These are phyloP conservation scores for Cercophora samala DNA, from an alignment of 495 filamentous ascomycete genomes.

Conservation along the genomic window DNA sequence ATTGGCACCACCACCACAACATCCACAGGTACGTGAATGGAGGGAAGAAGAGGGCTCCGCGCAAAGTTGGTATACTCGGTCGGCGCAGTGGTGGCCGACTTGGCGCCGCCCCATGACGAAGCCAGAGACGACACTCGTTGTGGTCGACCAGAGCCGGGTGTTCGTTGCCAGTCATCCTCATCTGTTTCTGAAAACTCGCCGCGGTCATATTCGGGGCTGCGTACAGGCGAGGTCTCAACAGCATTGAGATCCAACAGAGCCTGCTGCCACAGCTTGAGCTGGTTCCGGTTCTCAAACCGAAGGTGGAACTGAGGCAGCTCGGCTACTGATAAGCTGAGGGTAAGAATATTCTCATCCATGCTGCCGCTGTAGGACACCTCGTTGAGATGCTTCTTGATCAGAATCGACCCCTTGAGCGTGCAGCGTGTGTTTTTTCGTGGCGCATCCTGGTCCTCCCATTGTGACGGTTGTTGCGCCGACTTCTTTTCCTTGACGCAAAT, in stretches of 20 bases:
- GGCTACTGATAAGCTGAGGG: constrained; percentile 84
- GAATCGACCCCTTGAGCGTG: constrained; percentile 93
- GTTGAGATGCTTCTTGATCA: constrained; percentile 97
- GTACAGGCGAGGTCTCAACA: constrained; percentile 55
- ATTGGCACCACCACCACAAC: constrained; percentile 96
- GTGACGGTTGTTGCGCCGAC: constrained; percentile 44
- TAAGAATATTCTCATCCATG: constrained; percentile 77
- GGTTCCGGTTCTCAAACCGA: constrained; percentile 77
- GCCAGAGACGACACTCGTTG: constrained; percentile 84
- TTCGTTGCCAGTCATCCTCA: constrained; percentile 82
- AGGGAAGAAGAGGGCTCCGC: constrained; percentile 52
- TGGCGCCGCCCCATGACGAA: constrained; percentile 78
- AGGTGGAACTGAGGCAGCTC: constrained; percentile 98
- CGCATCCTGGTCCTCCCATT: constrained; percentile 61
- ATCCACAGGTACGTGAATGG: constrained; percentile 88
- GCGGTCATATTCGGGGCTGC: constrained; percentile 69
- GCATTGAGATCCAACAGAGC: constrained; percentile 81
- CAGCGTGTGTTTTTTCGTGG: constrained; percentile 68
- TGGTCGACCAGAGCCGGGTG: constrained; percentile 51
- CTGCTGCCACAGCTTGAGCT: constrained; percentile 89
- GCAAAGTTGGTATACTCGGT: constrained; percentile 74
- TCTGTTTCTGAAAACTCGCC: constrained; percentile 76
- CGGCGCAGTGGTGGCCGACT: constrained; percentile 72
- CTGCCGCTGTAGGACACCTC: constrained; percentile 67
- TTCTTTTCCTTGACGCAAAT: constrained; percentile 99